Conservation (phyloP, 164 flowering plant genomes). For the Liquidambar formosana region DNA sequence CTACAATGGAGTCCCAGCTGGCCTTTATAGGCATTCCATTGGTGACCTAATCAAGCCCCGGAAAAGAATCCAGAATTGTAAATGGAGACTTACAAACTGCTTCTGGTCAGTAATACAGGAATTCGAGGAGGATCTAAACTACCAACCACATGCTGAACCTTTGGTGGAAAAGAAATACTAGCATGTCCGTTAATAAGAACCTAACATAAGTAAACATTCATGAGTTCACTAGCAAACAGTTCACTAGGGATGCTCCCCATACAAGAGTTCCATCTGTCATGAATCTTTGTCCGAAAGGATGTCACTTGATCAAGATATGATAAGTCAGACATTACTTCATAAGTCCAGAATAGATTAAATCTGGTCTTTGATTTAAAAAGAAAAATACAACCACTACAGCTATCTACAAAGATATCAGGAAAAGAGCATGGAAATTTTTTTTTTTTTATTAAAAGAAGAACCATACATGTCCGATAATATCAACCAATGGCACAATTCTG, state of each 20-base stretch:
- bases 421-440: background rate
- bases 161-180: background rate
- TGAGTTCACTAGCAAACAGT: no score
- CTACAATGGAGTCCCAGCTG: background rate
- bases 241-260: no score
- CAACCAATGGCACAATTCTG: slow-evolving; percentile 94
- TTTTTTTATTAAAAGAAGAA: slow-evolving; percentile 8
- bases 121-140: background rate
- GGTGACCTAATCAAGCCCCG: background rate
- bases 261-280: no score
- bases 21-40: background rate
- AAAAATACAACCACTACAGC: no score
- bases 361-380: no score
- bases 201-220: background rate
- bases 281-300: no score
- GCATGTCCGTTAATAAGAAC: background rate
- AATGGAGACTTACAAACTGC: no score
- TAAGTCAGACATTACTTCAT: no score
- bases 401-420: background rate
- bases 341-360: no score
- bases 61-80: no score
- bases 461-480: slow-evolving; percentile 82
- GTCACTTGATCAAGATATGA: no score
- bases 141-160: background rate
- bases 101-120: no score